phyloP scores from a whole-genome alignment of 805 yeast genomes.

The Isabelozyma pseudorhagii region DNA sequence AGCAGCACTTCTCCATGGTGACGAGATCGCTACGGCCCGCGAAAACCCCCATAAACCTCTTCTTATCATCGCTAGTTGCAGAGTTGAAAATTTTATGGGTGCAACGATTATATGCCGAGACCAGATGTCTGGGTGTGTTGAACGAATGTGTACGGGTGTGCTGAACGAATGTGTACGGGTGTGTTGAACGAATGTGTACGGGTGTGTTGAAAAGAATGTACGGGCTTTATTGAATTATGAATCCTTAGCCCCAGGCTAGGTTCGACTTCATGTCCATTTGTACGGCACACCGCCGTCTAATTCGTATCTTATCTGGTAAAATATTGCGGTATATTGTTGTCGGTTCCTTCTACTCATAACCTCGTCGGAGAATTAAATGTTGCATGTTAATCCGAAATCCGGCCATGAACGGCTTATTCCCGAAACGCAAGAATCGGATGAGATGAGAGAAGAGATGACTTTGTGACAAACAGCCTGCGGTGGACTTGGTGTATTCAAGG shows the following conservation, averaged over 20 bases:
- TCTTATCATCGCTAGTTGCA: not conserved
- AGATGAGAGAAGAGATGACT: not conserved
- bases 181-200: not conserved
- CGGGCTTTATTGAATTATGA: too few relatives aligned
- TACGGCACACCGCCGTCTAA: too few relatives aligned
- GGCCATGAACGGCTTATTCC: too few relatives aligned
- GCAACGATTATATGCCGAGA: not conserved
- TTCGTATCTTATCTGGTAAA: too few relatives aligned
- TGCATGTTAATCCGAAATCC: not conserved
- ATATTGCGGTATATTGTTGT: too few relatives aligned
- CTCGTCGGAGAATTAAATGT: too few relatives aligned
- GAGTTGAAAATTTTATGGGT: not conserved
- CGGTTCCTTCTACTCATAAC: too few relatives aligned
- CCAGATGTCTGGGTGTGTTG: not conserved
- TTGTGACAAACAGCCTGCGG: not conserved
- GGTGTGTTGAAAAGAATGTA: not conserved
- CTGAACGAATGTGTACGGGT: not conserved
- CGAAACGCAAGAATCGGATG: too few relatives aligned
- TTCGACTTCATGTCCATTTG: too few relatives aligned
- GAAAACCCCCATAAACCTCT: not conserved
- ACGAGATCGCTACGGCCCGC: not conserved
- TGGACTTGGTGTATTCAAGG: too few relatives aligned
- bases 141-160: not conserved
- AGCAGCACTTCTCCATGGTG: not conserved
- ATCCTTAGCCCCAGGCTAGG: too few relatives aligned